phyloP scores from a whole-genome alignment of 2,329 filamentous ascomycete species.

The Myriosclerotinia duriaeana region DNA sequence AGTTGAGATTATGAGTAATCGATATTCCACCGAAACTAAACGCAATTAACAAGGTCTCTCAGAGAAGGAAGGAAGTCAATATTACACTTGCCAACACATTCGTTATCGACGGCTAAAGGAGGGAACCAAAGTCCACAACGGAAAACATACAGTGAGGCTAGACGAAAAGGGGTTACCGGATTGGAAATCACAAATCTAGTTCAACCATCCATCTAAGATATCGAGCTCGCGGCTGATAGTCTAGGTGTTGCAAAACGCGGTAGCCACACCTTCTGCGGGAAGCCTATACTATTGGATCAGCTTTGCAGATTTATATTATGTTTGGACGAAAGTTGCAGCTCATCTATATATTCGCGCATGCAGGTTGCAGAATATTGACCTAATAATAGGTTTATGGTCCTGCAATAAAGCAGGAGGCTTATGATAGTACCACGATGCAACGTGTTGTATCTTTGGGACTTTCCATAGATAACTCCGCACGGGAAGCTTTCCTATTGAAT shows the following conservation, averaged over 20 bases:
- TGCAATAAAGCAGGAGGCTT: constrained; percentile 12
- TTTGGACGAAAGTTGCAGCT: constrained; percentile 16
- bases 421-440: background rate
- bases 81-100: constrained; percentile 22
- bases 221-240: constrained; percentile 3
- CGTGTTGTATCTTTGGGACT: background rate
- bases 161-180: background rate
- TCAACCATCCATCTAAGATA: constrained; percentile 8
- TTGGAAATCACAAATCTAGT: background rate
- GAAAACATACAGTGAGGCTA: background rate
- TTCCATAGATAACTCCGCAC: background rate
- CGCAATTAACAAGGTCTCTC: background rate
- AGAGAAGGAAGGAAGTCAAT: constrained; percentile 8
- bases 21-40: background rate
- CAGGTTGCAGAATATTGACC: constrained; percentile 12
- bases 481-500: constrained; percentile 12
- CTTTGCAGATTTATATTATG: constrained; percentile 1
- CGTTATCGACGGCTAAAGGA: background rate
- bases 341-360: constrained; percentile 4
- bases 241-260: background rate
- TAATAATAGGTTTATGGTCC: constrained; percentile 19
- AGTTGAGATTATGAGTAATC: constrained; percentile 12
- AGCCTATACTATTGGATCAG: constrained; percentile 16
- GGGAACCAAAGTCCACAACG: background rate
- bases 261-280: constrained; percentile 4